These are phyloP conservation scores for Ustilago lituana DNA, from an alignment of 1,284 basidiomycete species.

Conservation along the genomic window DNA sequence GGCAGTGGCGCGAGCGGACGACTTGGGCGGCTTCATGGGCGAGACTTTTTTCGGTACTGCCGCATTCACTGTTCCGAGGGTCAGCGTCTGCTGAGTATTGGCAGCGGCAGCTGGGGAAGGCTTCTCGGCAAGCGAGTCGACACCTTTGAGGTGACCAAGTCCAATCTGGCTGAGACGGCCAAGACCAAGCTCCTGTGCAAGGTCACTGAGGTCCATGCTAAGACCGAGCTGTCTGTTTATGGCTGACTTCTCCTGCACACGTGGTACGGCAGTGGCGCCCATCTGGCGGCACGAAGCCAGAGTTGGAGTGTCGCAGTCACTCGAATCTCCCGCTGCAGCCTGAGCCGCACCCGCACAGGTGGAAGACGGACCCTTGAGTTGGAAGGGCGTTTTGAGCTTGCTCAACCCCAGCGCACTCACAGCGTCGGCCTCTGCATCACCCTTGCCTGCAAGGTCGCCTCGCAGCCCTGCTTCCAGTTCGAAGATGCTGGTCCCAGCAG, in stretches of 20 bases:
- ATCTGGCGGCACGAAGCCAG: constrained; percentile 44
- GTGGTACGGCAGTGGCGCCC: constrained; percentile 5
- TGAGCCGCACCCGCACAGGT: neutral
- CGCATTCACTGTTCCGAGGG: neutral
- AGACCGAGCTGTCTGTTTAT: constrained; percentile 35
- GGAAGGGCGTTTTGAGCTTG: constrained; percentile 42
- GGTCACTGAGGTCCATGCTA: constrained; percentile 50
- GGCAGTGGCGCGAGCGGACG: constrained; percentile 24
- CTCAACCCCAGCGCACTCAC: neutral
- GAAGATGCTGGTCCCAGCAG: constrained; percentile 39
- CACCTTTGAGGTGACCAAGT: constrained; percentile 29
- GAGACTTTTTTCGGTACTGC: constrained; percentile 8
- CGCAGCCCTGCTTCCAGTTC: constrained; percentile 22
- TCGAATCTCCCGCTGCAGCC: constrained; percentile 20
- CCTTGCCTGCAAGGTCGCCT: neutral
- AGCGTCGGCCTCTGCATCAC: neutral
- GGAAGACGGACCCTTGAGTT: constrained; percentile 18
- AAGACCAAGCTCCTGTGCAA: constrained; percentile 46
- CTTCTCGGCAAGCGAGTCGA: constrained; percentile 28
- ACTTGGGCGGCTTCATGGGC: constrained; percentile 48
- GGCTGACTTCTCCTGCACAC: constrained; percentile 5
- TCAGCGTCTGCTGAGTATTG: neutral
- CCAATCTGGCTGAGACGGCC: constrained; percentile 51
- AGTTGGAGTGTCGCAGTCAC: constrained; percentile 53
- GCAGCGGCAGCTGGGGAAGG: constrained; percentile 2